A percentile compares a stretch with the other conserved stretches of the same genome.
These are phyloP conservation scores for Tolypocladium paradoxum DNA, from an alignment of 2,329 filamentous ascomycete genomes.

Conservation along the genomic window DNA sequence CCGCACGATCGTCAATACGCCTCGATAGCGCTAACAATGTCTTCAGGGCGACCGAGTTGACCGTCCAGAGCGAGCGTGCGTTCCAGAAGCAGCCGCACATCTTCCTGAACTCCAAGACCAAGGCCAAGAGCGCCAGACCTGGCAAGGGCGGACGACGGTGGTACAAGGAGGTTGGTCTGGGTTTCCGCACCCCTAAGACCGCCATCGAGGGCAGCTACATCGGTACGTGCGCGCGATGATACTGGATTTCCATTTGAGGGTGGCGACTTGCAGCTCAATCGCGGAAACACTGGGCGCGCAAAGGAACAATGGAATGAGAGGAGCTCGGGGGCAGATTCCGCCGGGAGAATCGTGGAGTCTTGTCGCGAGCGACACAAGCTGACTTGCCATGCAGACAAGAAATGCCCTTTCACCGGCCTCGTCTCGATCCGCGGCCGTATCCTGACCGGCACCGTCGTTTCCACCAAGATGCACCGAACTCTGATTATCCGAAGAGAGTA, in stretches of 20 bases:
- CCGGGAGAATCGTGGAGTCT: neutral
- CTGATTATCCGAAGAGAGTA: conserved; percentile 99
- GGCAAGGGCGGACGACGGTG: conserved; percentile 87
- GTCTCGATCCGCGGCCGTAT: conserved; percentile 99
- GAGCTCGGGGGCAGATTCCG: neutral
- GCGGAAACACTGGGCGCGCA: neutral
- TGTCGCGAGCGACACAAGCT: conserved; percentile 8
- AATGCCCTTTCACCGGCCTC: conserved; percentile 98
- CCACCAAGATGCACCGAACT: conserved; percentile 99
- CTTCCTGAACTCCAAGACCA: conserved; percentile 96
- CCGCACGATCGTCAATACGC: conserved; percentile 7
- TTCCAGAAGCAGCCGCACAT: conserved; percentile 99
- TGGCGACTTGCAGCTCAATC: neutral
- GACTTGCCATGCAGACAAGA: conserved; percentile 69
- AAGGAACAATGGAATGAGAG: neutral
- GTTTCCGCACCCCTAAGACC: conserved; percentile 96
- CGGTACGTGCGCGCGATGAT: conserved; percentile 54
- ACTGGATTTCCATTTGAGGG: neutral
- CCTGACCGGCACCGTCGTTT: conserved; percentile 96
- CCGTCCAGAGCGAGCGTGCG: conserved; percentile 99
- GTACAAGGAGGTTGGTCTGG: conserved; percentile 99
- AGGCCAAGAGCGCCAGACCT: conserved; percentile 71
- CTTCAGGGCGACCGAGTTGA: conserved; percentile 93
- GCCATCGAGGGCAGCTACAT: conserved; percentile 99
- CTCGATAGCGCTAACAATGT: conserved; percentile 19